These are phyloP conservation scores for Gossypium schwendimanii DNA, from an alignment of 441 rosid genomes.

Conservation along the genomic window DNA sequence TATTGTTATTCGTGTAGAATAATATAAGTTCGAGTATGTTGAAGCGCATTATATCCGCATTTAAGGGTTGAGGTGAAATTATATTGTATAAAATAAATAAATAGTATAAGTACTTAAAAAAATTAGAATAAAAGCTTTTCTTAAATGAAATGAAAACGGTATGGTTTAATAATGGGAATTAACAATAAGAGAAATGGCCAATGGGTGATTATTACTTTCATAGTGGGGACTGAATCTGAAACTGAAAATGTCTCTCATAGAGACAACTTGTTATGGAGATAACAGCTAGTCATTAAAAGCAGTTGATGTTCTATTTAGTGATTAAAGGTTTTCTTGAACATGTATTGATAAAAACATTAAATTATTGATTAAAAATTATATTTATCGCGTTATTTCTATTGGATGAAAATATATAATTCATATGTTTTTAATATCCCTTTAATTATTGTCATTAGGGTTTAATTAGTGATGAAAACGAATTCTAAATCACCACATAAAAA, in stretches of 20 bases:
- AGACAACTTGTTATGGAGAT: slow-evolving; percentile 9
- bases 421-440: not conserved
- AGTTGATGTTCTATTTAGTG: not conserved
- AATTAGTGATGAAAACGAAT: not conserved
- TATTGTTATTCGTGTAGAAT: fast-evolving
- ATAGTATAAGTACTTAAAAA: not conserved
- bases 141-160: too few relatives aligned
- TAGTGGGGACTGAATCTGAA: slow-evolving; percentile 7
- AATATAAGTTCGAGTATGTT: fast-evolving
- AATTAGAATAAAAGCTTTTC: too few relatives aligned
- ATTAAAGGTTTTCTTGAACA: not conserved
- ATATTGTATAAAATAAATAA: not conserved
- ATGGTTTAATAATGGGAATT: not conserved
- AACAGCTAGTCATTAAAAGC: slow-evolving; percentile 8
- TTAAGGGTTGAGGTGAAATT: fast-evolving
- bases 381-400: not conserved
- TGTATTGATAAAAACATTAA: not conserved
- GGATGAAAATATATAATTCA: not conserved
- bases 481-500: not conserved
- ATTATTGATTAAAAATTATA: not conserved
- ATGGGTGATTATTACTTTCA: not conserved
- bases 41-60: fast-evolving
- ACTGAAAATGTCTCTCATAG: slow-evolving; percentile 7
- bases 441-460: not conserved
- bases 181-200: not conserved